Percentiles rank a stretch among this genome's conserved stretches.
Evolutionary conservation across 257 asterid genomes (phyloP).

Genomic region (Forsythia suspensa): DNA sequence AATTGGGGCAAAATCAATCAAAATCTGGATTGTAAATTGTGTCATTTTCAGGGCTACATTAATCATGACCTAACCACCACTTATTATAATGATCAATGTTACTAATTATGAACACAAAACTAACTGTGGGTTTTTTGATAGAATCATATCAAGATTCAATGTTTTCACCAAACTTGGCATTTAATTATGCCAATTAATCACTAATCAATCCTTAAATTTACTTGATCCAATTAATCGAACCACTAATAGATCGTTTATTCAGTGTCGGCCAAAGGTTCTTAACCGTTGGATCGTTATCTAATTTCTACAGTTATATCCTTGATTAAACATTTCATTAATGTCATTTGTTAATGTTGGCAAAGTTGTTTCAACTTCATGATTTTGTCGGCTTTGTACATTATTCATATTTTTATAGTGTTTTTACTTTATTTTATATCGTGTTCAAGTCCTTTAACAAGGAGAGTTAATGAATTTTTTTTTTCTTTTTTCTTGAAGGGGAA

Average conservation of each 20-base stretch:
- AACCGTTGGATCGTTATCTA: constrained; percentile 27
- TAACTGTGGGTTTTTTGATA: background rate
- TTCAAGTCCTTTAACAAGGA: no score
- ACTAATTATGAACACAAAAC: background rate
- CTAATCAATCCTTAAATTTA: background rate
- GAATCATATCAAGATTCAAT: background rate
- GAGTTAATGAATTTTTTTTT: no score
- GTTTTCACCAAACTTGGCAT: background rate
- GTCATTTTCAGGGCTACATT: constrained; percentile 29
- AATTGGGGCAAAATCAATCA: constrained; percentile 21
- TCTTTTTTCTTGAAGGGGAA: no score
- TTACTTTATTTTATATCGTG: no score
- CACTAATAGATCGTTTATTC: no score
- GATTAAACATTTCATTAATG: background rate
- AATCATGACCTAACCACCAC: constrained; percentile 25
- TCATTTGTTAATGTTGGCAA: constrained; percentile 28
- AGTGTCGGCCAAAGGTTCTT: constrained; percentile 39
- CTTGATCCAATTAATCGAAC: background rate
- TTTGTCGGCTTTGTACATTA: background rate
- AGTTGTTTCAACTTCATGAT: constrained; percentile 18
- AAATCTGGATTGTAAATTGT: constrained; percentile 16
- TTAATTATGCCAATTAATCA: background rate
- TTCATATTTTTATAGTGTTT: no score
- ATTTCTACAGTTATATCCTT: constrained; percentile 2
- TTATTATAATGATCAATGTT: constrained; percentile 15